Conservation (phyloP, 2,329 filamentous ascomycete species). For the Lachnellula arida region DNA sequence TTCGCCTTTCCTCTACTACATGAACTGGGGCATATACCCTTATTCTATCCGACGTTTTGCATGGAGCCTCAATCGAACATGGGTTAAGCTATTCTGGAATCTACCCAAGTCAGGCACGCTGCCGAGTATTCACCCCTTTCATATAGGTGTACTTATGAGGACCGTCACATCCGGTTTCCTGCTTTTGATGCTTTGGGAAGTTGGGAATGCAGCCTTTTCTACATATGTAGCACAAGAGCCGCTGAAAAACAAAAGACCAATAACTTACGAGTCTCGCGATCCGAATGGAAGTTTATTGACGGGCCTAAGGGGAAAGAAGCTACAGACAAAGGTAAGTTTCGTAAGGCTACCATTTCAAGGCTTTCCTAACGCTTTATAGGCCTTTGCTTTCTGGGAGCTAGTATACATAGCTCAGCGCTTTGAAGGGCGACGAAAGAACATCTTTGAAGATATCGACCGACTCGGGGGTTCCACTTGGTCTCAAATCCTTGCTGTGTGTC, state of each 20-base stretch:
- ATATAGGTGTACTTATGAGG: constrained; percentile 49
- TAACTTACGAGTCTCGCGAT: constrained; percentile 82
- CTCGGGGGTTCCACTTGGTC: constrained; percentile 75
- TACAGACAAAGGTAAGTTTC: constrained; percentile 60
- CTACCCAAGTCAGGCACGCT: constrained; percentile 67
- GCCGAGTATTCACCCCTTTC: constrained; percentile 53
- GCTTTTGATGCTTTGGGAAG: constrained; percentile 69
- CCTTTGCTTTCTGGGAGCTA: constrained; percentile 90
- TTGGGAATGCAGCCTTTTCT: constrained; percentile 72
- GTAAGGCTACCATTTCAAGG: not conserved
- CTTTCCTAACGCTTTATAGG: constrained; percentile 38
- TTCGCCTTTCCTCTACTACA: constrained; percentile 33
- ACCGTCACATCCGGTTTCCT: constrained; percentile 60
- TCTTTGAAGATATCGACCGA: constrained; percentile 85
- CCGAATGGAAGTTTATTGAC: constrained; percentile 85
- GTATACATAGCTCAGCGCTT: constrained; percentile 73
- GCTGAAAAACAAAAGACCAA: constrained; percentile 75
- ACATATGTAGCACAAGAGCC: constrained; percentile 77
- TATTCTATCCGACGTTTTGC: constrained; percentile 55
- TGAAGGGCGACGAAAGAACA: constrained; percentile 65
- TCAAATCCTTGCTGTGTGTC: constrained; percentile 67
- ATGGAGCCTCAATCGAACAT: constrained; percentile 66
- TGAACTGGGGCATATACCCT: constrained; percentile 56
- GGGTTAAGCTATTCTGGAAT: constrained; percentile 70
- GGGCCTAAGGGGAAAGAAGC: constrained; percentile 78